phyloP scores from a whole-genome alignment of 306 rosid species.

The Lagenaria siceraria region DNA sequence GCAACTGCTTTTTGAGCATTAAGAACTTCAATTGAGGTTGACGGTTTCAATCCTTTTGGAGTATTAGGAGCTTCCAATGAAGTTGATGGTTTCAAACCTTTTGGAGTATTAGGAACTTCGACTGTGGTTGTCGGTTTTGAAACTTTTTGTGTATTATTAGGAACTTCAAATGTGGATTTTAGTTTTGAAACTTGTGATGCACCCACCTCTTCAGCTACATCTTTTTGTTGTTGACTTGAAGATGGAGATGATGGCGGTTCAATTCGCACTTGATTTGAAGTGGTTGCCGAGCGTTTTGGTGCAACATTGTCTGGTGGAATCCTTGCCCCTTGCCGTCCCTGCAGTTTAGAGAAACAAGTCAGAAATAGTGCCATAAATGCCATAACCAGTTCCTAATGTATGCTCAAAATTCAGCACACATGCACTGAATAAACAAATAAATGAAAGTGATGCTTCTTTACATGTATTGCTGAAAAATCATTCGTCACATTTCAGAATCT shows the following conservation, averaged over 20 bases:
- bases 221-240: conserved; percentile 36
- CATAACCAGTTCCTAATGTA: neutral
- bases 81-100: conserved; percentile 12
- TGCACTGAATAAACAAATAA: neutral
- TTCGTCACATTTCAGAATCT: neutral
- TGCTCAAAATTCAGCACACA: neutral
- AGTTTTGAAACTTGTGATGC: conserved; percentile 28
- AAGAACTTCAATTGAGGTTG: conserved; percentile 14
- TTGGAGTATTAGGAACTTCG: conserved; percentile 16
- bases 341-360: conserved; percentile 1
- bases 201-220: conserved; percentile 35
- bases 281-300: conserved; percentile 21
- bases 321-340: conserved; percentile 31
- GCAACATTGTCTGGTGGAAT: conserved; percentile 19
- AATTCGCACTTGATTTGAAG: conserved; percentile 21
- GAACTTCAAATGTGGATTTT: conserved; percentile 16
- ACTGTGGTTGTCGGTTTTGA: conserved; percentile 16
- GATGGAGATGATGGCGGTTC: conserved; percentile 42
- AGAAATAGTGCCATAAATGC: neutral
- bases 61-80: conserved; percentile 14
- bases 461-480: neutral
- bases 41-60: conserved; percentile 22
- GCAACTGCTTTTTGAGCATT: conserved; percentile 19
- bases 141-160: neutral
- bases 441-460: neutral